Evolutionary conservation across 257 asterid genomes (phyloP), one percentile per base, ranked within the genome.

Genomic region (Coffea eugenioides): DNA sequence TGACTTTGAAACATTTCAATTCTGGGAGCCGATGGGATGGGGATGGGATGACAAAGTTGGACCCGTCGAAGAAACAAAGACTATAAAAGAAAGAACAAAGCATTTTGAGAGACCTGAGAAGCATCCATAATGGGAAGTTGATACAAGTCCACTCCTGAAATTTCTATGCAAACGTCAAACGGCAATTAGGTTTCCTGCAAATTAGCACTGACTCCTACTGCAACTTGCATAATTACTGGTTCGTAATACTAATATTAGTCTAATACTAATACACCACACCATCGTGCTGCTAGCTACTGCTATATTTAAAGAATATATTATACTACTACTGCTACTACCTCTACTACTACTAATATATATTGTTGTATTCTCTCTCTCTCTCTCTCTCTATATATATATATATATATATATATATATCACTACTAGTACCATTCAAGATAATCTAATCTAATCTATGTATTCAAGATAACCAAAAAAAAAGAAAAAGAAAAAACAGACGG

Each of bases 81-180:
- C 34, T 31, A 64, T 18, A 13, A 2, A 16, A 12, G 15, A 25
- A 6, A 25, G 18, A 64, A 45, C 23, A 57, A 62, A 46, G 2
- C 48, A 0, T 31, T 31, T 31, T 31, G 34, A 31, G 34, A 31
- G 34, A 31, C 34, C 34, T 31, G 34, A 18, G 49, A 80, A 85
- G 81, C 73, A 76, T 82, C 86, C 54, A 66, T 80, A 82, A 85
- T 85, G 84, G 80, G 82, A 75, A 72, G 80, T 85, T 48, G 88
- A 80, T 68, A 80, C 6, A 64, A 71, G 69, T 76, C 84, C 79
- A 83, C 76, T 80, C 49, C 39, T 43, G 67, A 66, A 66, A 51
- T 36, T 59, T 31, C 13, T 20, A 36, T 34, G 14, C 21, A 21
- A 73, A 46, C 20, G 79, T 79, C 75, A 79, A 80, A 43, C 23